phyloP scores from a whole-genome alignment of 78 protist species.

The Planoprotostelium fungivorum region DNA sequence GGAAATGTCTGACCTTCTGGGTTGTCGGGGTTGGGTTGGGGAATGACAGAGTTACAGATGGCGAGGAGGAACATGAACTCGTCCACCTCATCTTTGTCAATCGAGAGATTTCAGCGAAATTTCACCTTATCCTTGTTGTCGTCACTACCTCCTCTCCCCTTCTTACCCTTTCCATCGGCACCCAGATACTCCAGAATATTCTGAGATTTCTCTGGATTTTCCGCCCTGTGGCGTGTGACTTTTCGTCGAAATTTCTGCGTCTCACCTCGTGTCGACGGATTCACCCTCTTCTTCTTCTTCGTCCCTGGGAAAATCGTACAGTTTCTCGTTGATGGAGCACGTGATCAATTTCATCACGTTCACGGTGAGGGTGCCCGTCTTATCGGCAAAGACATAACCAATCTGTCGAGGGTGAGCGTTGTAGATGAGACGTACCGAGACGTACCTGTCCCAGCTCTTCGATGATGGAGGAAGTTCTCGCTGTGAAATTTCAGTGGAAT shows the following conservation, averaged over 20 bases:
- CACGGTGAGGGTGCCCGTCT: slow-evolving; percentile 41
- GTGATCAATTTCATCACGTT: slow-evolving; percentile 15
- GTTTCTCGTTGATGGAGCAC: slow-evolving; percentile 12
- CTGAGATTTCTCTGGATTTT: not conserved
- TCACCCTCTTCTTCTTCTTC: not conserved
- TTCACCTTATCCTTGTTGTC: too few species aligned
- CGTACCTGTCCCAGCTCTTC: slow-evolving; percentile 85
- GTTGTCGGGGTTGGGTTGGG: slow-evolving; percentile 51
- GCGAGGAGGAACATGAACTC: slow-evolving; percentile 59
- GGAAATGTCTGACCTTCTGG: slow-evolving; percentile 22
- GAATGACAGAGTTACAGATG: slow-evolving; percentile 78
- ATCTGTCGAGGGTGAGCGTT: slow-evolving; percentile 85
- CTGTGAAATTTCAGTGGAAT: slow-evolving; percentile 5
- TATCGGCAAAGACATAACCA: slow-evolving; percentile 16
- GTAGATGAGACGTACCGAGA: slow-evolving; percentile 11
- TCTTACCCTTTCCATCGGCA: not conserved
- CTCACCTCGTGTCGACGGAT: too few species aligned
- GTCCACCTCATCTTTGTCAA: not conserved
- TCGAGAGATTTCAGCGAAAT: too few species aligned
- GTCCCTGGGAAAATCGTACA: not conserved
- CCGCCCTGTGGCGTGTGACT: not conserved
- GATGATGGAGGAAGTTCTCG: slow-evolving; percentile 76
- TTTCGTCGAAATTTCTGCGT: not conserved
- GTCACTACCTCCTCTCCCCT: not conserved
- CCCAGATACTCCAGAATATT: not conserved